Base-by-base conservation (phyloP, 768 basidiomycete species). In the Amanita polypyramis region DNA sequence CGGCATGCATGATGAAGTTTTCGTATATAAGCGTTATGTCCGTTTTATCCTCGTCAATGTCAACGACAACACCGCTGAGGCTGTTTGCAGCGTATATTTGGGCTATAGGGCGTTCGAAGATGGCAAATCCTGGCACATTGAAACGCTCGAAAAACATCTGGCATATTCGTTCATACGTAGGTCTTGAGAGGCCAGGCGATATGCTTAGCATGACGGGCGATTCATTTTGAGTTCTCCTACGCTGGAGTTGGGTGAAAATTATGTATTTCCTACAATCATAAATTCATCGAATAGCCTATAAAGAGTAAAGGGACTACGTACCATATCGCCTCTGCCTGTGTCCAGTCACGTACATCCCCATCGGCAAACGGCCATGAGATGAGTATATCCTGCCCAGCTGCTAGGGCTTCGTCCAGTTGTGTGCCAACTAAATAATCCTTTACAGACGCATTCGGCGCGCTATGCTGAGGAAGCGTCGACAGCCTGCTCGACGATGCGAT, bases 121-220 rank as follows among this genome's bases (percentile, higher is more conserved):
- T 72, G 47, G 77, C 75, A 54, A 94, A 78, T 12, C 81, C 87
- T 7, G 93, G 83, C 21, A 85, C 83, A 59, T 93, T 92, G 75
- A 94, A 88, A 20, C 87, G 83, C 60, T 95, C 92, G 56, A 96
- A 96, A 65, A 94, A 89, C 33, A 88, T 73, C 58, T 85, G 89
- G 56, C 82, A 85, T 56, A 85, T 74, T 37, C 73, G 73, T 60
- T 93, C 87, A 61, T 84, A 76, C 7, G 77, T 72, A 32, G 69
- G 66, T 45, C 85, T 75, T 20, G 86, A 75, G 17, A 88, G 74
- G 25, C 79, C 76, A 0, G 82, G 65, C 4, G 73, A 66, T 47
- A 94, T 70, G 33, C 83, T 80, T 49, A 94, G 73, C 27, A 93
- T 72, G 47, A 90, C 77, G 1, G 90, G 88, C 14, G 87, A 92